Conservation (phyloP, 352 stramenopile genomes). For the Phytophthora chlamydospora region DNA sequence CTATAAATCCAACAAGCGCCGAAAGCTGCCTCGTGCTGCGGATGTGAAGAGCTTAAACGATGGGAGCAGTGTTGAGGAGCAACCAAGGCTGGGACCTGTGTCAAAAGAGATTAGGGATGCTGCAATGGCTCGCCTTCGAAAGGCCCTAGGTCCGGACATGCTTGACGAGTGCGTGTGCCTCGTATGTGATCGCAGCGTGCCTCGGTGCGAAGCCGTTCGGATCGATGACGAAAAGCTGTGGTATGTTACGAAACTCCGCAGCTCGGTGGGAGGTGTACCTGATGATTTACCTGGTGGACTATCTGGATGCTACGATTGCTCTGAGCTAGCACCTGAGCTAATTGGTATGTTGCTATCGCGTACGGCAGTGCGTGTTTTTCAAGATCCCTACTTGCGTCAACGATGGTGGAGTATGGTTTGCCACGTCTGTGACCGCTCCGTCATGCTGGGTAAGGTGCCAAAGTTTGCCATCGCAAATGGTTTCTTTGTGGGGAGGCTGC, state of each 20-base stretch:
- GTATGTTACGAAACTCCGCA: not conserved
- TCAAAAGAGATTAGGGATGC: too few relatives aligned
- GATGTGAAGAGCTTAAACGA: too few relatives aligned
- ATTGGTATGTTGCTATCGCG: not conserved
- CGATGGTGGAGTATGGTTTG: slow-evolving; percentile 3
- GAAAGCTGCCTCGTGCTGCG: too few relatives aligned
- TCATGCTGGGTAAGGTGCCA: not conserved
- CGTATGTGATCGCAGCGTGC: not conserved
- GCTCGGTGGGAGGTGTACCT: not conserved
- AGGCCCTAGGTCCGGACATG: not conserved
- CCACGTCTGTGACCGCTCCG: not conserved
- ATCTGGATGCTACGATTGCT: not conserved
- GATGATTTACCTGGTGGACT: not conserved
- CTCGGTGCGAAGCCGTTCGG: not conserved
- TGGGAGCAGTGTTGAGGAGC: too few relatives aligned
- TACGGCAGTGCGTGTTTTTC: not conserved
- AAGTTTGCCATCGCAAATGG: slow-evolving; percentile 4
- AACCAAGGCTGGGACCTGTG: too few relatives aligned
- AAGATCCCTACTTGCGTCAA: not conserved
- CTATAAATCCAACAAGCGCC: too few relatives aligned
- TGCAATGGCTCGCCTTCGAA: not conserved
- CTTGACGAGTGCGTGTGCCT: slow-evolving; percentile 1
- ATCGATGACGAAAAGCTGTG: not conserved
- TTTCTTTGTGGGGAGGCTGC: not conserved
- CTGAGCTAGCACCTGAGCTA: not conserved